phyloP scores from a whole-genome alignment of 306 rosid genomes.

The Pyrus communis region DNA sequence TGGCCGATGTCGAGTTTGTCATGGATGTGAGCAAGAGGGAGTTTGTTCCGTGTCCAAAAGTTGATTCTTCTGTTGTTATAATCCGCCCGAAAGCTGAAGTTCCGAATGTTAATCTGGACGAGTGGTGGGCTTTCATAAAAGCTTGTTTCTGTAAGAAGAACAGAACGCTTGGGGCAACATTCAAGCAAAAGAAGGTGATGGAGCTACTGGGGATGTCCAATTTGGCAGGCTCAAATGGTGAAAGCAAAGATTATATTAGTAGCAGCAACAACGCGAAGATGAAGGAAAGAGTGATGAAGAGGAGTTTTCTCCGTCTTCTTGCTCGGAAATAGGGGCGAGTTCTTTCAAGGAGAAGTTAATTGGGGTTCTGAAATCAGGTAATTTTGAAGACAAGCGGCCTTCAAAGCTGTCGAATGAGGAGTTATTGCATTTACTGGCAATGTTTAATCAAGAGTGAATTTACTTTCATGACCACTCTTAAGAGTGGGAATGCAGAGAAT shows the following conservation, averaged over 20 bases:
- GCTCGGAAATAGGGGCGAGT: conserved; percentile 13
- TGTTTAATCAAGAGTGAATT: conserved; percentile 68
- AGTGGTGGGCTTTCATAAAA: conserved; percentile 73
- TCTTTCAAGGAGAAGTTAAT: conserved; percentile 38
- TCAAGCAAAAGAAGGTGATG: conserved; percentile 56
- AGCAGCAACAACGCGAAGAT: neutral
- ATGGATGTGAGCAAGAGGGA: conserved; percentile 90
- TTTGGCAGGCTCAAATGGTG: neutral
- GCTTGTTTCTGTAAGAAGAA: conserved; percentile 59
- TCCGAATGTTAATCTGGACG: conserved; percentile 50
- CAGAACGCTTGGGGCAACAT: conserved; percentile 72
- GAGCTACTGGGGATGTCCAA: conserved; percentile 37
- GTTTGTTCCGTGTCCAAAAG: conserved; percentile 76
- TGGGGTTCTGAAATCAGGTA: conserved; percentile 45
- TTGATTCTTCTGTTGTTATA: conserved; percentile 77
- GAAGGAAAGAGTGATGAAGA: conserved; percentile 12
- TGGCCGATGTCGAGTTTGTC: conserved; percentile 66
- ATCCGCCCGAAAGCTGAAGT: conserved; percentile 54
- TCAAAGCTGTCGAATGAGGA: conserved; percentile 52
- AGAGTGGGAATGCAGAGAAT: conserved; percentile 14
- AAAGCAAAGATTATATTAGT: neutral
- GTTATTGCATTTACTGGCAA: conserved; percentile 46
- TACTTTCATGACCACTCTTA: conserved; percentile 39
- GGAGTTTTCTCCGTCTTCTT: conserved; percentile 7
- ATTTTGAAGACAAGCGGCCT: conserved; percentile 70